Evolutionary conservation across 2,329 filamentous ascomycete genomes (phyloP), one percentile per base, ranked within the genome.

Genomic region (Pezicula carpinea): DNA sequence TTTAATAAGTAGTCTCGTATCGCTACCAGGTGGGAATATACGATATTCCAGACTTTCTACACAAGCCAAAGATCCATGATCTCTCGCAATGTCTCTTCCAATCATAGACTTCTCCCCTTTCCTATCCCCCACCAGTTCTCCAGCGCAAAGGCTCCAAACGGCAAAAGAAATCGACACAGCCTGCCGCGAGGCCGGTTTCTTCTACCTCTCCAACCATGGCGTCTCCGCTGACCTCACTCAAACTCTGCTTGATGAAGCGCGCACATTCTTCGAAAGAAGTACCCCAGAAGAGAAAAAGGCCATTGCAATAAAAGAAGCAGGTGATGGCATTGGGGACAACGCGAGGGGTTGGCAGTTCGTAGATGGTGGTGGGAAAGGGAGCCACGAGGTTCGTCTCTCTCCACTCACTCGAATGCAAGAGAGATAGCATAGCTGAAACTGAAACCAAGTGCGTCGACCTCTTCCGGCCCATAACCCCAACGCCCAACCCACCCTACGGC

Each of bases 121-220:
- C 26, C 38, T 52, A 14, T 42, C 45, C 19, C 29, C 29, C 17
- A 31, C 32, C 5, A 49, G 46, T 19, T 38, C 42, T 19, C 15
- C 29, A 8, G 32, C 32, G 14, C 21, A 46, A 17, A 48, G 39
- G 15, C 29, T 29, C 17, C n/a, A 10, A 11, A 34, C 35, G n/a
- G 46, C 49, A 2, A 10, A 26, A 15, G 36, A 52, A 26, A 46
- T 52, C 14, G 49, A 52, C 35, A 21, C 10, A 23, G 49, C 49
- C 6, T 52, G 49, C 26, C 46, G 49, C 4, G 42, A 52, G 21
- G 43, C 49, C 21, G 49, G 49, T 11, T 52, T 52, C 43, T 52
- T 52, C 38, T 52, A 52, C 23, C 26, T 52, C 14, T 29, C 29
- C 18, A 48, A 48, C 33, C 49, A 52, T 43, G 49, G 49, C 10